A percentile compares a stretch with the other conserved stretches of the same genome.
Conservation (phyloP, 345 rosid genomes). For the Mangifera indica region DNA sequence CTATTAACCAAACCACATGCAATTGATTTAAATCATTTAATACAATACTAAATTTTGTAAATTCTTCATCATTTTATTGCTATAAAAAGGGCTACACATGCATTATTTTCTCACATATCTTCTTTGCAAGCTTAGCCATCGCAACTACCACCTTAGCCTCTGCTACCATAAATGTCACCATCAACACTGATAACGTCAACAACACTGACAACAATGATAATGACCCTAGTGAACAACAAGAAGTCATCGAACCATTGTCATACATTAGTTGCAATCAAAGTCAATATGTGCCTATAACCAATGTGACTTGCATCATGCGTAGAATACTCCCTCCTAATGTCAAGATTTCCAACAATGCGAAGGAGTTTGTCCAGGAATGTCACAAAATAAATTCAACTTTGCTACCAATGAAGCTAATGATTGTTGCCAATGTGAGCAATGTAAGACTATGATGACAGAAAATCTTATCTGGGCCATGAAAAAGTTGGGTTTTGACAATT, state of each 20-base stretch:
- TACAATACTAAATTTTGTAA: no score
- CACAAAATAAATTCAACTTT: constrained; percentile 70
- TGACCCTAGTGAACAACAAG: not conserved
- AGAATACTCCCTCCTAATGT: constrained; percentile 53
- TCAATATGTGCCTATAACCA: constrained; percentile 70
- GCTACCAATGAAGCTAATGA: constrained; percentile 71
- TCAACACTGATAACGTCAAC: constrained; percentile 1
- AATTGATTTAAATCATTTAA: no score
- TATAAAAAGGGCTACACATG: not conserved
- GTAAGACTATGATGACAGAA: constrained; percentile 67
- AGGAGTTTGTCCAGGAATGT: constrained; percentile 66
- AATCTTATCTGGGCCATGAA: constrained; percentile 69
- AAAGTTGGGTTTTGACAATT: constrained; percentile 62
- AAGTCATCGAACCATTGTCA: constrained; percentile 18
- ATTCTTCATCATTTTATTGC: not conserved
- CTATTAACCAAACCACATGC: no score
- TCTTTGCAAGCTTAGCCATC: not conserved
- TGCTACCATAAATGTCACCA: not conserved
- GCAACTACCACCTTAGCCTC: not conserved
- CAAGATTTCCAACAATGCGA: constrained; percentile 74
- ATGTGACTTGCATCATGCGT: constrained; percentile 71
- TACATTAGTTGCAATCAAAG: constrained; percentile 51
- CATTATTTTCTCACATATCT: not conserved
- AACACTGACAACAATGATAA: not conserved
- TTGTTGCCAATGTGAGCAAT: constrained; percentile 67